A percentile compares a stretch with the other conserved stretches of the same genome.
These are phyloP conservation scores for Lachnellula subtilissima DNA, from an alignment of 2,329 filamentous ascomycete genomes.

Conservation along the genomic window DNA sequence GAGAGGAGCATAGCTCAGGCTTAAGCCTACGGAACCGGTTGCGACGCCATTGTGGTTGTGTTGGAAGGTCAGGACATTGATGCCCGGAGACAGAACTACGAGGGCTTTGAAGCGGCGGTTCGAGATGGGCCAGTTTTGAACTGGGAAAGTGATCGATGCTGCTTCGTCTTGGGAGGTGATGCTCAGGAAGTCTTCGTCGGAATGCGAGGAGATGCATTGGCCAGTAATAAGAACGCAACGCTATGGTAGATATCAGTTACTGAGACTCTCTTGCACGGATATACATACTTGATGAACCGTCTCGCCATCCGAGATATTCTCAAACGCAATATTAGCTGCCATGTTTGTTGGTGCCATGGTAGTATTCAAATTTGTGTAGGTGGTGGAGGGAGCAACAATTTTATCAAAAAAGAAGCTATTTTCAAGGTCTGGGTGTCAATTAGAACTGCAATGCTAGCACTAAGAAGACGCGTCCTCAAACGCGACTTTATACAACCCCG, in stretches of 20 bases:
- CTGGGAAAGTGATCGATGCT: conserved; percentile 44
- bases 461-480: too few species aligned
- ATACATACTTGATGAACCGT: not conserved
- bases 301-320: not conserved
- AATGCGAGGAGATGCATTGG: conserved; percentile 14
- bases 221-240: conserved; percentile 27
- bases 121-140: conserved; percentile 60
- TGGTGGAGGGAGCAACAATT: too few species aligned
- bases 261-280: not conserved
- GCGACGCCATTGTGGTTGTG: conserved; percentile 56
- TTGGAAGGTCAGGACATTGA: conserved; percentile 59
- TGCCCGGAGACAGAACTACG: conserved; percentile 59
- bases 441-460: too few species aligned
- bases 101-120: conserved; percentile 65
- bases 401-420: too few species aligned
- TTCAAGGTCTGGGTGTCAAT: too few species aligned
- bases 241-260: not conserved
- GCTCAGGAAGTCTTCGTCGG: conserved; percentile 24
- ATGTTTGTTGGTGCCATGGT: not conserved
- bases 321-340: not conserved
- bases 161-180: conserved; percentile 20
- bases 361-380: not conserved
- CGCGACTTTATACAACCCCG: too few species aligned
- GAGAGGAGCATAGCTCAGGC: conserved; percentile 49
- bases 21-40: conserved; percentile 38